phyloP scores from a whole-genome alignment of 352 stramenopile genomes.

The Phytophthora crassamura region DNA sequence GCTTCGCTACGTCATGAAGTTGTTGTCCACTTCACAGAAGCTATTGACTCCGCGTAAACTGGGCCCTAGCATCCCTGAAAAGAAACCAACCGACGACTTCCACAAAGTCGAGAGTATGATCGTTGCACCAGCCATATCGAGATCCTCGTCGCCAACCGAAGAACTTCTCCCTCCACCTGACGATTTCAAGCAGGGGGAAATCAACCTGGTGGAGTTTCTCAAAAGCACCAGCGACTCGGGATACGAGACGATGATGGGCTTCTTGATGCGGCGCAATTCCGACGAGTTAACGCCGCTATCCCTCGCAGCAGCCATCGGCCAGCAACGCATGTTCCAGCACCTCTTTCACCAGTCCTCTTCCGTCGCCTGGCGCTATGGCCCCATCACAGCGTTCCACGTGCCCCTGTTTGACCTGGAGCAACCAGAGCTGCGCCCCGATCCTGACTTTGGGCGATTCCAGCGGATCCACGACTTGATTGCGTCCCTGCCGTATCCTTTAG shows the following conservation, averaged over 20 bases:
- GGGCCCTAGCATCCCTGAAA: background rate
- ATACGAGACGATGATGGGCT: constrained; percentile 44
- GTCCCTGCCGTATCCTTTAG: constrained; percentile 41
- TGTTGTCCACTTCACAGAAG: constrained; percentile 20
- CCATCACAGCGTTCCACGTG: constrained; percentile 60
- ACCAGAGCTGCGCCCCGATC: constrained; percentile 31
- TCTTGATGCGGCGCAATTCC: constrained; percentile 56
- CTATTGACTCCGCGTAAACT: constrained; percentile 3
- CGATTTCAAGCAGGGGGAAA: constrained; percentile 11
- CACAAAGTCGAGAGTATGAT: constrained; percentile 28
- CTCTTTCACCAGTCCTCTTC: constrained; percentile 55
- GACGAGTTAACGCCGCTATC: constrained; percentile 66
- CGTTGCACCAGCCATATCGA: background rate
- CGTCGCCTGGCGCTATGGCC: constrained; percentile 61
- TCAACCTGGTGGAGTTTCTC: constrained; percentile 47
- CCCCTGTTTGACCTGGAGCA: constrained; percentile 66
- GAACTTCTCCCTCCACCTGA: background rate
- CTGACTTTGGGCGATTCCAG: constrained; percentile 33
- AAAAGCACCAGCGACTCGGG: constrained; percentile 32
- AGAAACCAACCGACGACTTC: constrained; percentile 8
- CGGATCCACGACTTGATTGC: constrained; percentile 22
- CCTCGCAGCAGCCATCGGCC: constrained; percentile 59
- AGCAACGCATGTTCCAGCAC: constrained; percentile 64
- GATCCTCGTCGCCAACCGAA: constrained; percentile 1
- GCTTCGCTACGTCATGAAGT: constrained; percentile 52